Base-by-base conservation (phyloP, 345 rosid genomes). In the Raphanus raphanistrum region DNA sequence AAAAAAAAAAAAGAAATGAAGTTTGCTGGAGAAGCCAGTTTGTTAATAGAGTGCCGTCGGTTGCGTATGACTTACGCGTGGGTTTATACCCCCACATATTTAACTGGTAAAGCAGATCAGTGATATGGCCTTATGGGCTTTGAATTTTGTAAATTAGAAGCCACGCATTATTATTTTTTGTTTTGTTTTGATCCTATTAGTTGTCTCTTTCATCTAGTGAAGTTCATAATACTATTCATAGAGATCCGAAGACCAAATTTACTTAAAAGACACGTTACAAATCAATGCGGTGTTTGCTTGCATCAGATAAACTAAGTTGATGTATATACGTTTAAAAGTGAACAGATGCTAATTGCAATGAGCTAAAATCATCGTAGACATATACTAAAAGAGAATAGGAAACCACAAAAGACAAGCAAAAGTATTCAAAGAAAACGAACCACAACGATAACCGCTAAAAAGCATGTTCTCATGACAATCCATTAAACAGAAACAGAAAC, bases 401-500 rank as follows among this genome's bases (percentile, higher is more conserved):
- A 26, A 41, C 48, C 48, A 41, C 48, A 58, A 13, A 48, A 48
- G 15, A 13, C 3, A 50, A 4, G 8, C 8, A n/a, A 2, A 50
- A 4, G 35, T 4, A n/a, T 50, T n/a, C 55, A 50, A 50, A 50
- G 55, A 13, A 54, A 16, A 54, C 4, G 4, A 54, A 16, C 54
- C 54, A 13, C 57, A 50, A 15, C 15, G 5, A 50, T 41, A 50
- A 32, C 41, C 41, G 10, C 2, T 55, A 28, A 52, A 28, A 52
- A 21, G 29, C 61, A 3, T 55, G 12, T 21, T 21, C 61, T 21
- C 61, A 8, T 8, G 28, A 21, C 41, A 35, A 35, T 13, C 21
- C 61, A 63, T 63, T 43, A 63, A 63, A 63, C 27, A 32, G 67
- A 31, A 63, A 12, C 67, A 15, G 43, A 32, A 63, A 63, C 12